Evolutionary conservation across 768 basidiomycete genomes (phyloP), one percentile per base, ranked within the genome.

Genomic region (Russula sp.): DNA sequence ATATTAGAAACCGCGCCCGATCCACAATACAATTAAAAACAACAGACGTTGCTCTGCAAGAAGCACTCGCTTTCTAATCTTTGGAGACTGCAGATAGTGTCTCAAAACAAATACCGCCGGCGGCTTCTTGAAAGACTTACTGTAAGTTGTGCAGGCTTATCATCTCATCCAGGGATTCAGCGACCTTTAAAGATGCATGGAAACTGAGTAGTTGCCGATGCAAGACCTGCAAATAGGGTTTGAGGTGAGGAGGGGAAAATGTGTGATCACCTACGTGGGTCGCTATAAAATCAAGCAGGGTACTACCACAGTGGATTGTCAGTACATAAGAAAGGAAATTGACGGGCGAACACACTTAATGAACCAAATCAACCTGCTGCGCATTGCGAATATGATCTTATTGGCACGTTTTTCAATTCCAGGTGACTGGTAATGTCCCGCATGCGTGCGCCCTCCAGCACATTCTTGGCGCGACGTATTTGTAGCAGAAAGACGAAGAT

Each of bases 311-410:
- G 13, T 5, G n/a, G 13, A 58, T 20, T 58, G 59, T 59, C n/a
- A 30, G 54, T 8, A 20, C 14, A 13, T 54, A 22, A 14, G 59
- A 59, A 42, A 20, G 49, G 8, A 18, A 32, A 28, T 38, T 8
- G 51, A 54, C 13, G 20, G 13, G 28, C 11, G 10, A n/a, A 80
- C 88, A 69, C 71, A 92, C 91, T 89, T 91, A 72, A 89, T 81
- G 69, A 92, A 89, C 92, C 92, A 94, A 62, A 88, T 87, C 63
- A 94, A 69, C 61, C 87, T 85, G 67, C 86, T 84, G 66, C 90
- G 76, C 79, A 91, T 82, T 0, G 87, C 88, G 72, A 90, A 90
- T 69, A 92, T 86, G 16, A 79, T 79, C 75, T 90, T 92, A 70
- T 88, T 62, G 58, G 85, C 84, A 24, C 75, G 76, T 40, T 73